Evolutionary conservation across 768 basidiomycete genomes (phyloP), one percentile per base, ranked within the genome.

Genomic region (Boletellus ananas): DNA sequence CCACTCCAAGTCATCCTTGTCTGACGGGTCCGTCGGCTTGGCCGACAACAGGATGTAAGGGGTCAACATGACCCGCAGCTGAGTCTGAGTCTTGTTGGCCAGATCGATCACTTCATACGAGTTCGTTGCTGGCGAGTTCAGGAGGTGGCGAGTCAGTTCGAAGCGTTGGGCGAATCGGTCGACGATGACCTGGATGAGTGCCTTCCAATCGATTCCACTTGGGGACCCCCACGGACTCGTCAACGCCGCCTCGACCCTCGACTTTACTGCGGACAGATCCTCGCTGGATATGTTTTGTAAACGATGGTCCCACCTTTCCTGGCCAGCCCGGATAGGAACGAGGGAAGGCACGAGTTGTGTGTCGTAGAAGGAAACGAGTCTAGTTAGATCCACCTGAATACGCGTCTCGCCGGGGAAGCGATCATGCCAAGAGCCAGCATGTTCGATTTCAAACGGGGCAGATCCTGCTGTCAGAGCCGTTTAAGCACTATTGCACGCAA

Each of bases 141-240:
- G 20, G 20, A 34, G 18, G 20, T 34, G 10, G 6, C 4, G 33
- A 12, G 33, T 21, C 14, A 43, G 33, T 34, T 44, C 34, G 10
- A 44, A n/a, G 4, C 43, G 34, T 23, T 18, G 18, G 13, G 34
- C 20, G 6, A 44, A 44, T 23, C 34, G 43, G 11, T 34, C 34
- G 2, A 44, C 34, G 21, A n/a, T 34, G 34, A 44, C 34, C 18
- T 44, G 43, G 6, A 44, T 34, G 33, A 70, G 47, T 3, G 64
- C 55, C 27, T 34, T 43, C 70, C 70, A 71, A 50, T 70, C 70
- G 12, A 70, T 45, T 6, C 65, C 67, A 38, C 69, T 74, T 0
- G 49, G 47, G 10, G 37, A 46, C 2, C 14, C 18, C 2, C 17
- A 42, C 17, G 54, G 40, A 13, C 42, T 23, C 9, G 10, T 42